A percentile compares a stretch with the other conserved stretches of the same genome.
These are phyloP conservation scores for Botrytis galanthina DNA, from an alignment of 2,329 filamentous ascomycete genomes.

Conservation along the genomic window DNA sequence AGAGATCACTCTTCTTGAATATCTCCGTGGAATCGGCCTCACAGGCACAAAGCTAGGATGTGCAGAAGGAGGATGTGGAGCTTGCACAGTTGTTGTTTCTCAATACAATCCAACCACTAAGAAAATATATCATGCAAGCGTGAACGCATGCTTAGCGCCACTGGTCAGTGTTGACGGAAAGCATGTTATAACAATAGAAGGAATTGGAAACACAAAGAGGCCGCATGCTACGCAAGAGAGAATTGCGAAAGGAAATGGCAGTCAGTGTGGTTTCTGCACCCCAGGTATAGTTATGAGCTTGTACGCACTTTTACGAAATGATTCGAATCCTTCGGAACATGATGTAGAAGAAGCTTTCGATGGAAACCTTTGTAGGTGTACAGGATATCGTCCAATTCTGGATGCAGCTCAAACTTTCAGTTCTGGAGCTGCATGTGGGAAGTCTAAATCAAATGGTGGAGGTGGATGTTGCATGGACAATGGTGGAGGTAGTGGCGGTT, in stretches of 20 bases:
- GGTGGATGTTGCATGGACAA: constrained; percentile 72
- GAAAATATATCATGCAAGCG: constrained; percentile 90
- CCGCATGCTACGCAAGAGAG: constrained; percentile 91
- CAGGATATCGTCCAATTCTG: constrained; percentile 89
- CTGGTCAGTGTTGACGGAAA: constrained; percentile 93
- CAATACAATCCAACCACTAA: constrained; percentile 85
- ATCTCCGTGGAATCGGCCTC: constrained; percentile 85
- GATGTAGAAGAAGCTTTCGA: constrained; percentile 96
- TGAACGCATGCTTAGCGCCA: constrained; percentile 93
- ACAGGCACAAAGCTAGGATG: constrained; percentile 97
- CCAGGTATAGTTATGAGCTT: constrained; percentile 98
- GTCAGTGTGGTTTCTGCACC: constrained; percentile 91
- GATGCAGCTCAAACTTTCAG: constrained; percentile 91
- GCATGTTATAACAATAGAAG: constrained; percentile 96
- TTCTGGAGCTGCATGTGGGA: constrained; percentile 47
- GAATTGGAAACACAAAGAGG: constrained; percentile 81
- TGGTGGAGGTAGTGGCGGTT: constrained; percentile 51
- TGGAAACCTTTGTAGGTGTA: constrained; percentile 91
- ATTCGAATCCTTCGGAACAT: constrained; percentile 70
- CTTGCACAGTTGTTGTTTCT: constrained; percentile 92
- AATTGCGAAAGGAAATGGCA: constrained; percentile 86
- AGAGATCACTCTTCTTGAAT: constrained; percentile 88
- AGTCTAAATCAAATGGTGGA: constrained; percentile 49
- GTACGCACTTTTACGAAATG: constrained; percentile 88
- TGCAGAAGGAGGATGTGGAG: constrained; percentile 93